Conservation (phyloP, 495 filamentous ascomycete genomes). For the Penicillium alfredii region DNA sequence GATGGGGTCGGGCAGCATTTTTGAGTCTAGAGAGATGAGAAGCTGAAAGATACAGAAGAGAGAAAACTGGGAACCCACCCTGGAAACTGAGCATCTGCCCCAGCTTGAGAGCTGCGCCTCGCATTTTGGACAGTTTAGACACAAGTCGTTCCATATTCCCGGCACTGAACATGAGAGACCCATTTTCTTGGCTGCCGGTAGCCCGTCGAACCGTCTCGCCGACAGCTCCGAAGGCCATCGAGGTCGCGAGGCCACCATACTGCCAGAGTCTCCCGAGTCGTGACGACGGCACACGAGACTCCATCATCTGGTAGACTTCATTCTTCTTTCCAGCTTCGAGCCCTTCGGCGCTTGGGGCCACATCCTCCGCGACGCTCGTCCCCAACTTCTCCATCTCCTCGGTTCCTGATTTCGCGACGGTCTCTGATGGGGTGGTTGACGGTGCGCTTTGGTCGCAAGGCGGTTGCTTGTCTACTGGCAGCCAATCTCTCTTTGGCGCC, state of each 20-base stretch:
- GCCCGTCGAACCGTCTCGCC: constrained; percentile 74
- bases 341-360: constrained; percentile 9
- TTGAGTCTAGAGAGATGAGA: constrained; percentile 58
- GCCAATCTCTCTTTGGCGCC: constrained; percentile 15
- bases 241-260: constrained; percentile 85
- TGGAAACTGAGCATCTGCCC: constrained; percentile 98
- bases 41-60: no score
- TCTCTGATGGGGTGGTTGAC: no score
- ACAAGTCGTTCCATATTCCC: constrained; percentile 90
- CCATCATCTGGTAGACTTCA: constrained; percentile 63
- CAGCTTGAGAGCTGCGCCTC: constrained; percentile 94
- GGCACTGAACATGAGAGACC: constrained; percentile 81
- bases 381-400: constrained; percentile 18
- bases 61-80: no score
- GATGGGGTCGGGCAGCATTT: constrained; percentile 82
- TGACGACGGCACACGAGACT: constrained; percentile 86
- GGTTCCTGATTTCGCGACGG: constrained; percentile 9
- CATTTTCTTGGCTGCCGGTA: constrained; percentile 51
- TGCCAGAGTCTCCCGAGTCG: constrained; percentile 86
- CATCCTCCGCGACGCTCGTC: constrained; percentile 20
- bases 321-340: constrained; percentile 14
- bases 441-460: no score
- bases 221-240: constrained; percentile 93
- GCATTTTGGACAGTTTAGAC: constrained; percentile 87
- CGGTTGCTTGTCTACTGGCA: constrained; percentile 5